phyloP scores from a whole-genome alignment of 768 basidiomycete species.

The Suillus plorans region DNA sequence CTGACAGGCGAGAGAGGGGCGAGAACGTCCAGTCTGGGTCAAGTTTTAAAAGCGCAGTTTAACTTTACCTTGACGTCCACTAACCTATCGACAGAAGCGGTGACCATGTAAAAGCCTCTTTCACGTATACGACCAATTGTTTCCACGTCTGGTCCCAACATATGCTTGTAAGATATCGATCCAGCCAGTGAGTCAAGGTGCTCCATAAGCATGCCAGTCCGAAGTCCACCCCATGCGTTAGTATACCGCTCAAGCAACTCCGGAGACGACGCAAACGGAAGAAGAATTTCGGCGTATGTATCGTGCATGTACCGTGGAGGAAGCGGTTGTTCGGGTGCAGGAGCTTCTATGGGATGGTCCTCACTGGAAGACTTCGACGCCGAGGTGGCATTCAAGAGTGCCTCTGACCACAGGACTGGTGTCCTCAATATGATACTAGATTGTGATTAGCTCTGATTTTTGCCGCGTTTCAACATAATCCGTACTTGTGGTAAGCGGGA shows the following conservation, averaged over 20 bases:
- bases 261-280: constrained; percentile 63
- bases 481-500: constrained; percentile 52
- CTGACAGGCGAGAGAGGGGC: constrained; percentile 54
- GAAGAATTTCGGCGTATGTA: constrained; percentile 64
- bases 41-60: not conserved
- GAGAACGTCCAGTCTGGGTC: constrained; percentile 63
- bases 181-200: constrained; percentile 85
- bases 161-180: constrained; percentile 80
- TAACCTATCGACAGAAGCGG: constrained; percentile 78
- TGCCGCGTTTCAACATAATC: not conserved
- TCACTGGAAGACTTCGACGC: constrained; percentile 17
- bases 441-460: constrained; percentile 6
- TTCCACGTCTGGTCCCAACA: constrained; percentile 64
- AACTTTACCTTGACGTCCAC: constrained; percentile 4
- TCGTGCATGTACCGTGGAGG: constrained; percentile 63
- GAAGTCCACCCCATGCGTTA: constrained; percentile 69
- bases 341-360: constrained; percentile 11
- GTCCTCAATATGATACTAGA: constrained; percentile 54
- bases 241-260: constrained; percentile 66
- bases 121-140: constrained; percentile 55
- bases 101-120: constrained; percentile 78
- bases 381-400: constrained; percentile 42
- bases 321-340: constrained; percentile 21
- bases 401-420: constrained; percentile 57
- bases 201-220: constrained; percentile 74